phyloP scores from a whole-genome alignment of 768 basidiomycete genomes.

The Paxillus ammoniavirescens region DNA sequence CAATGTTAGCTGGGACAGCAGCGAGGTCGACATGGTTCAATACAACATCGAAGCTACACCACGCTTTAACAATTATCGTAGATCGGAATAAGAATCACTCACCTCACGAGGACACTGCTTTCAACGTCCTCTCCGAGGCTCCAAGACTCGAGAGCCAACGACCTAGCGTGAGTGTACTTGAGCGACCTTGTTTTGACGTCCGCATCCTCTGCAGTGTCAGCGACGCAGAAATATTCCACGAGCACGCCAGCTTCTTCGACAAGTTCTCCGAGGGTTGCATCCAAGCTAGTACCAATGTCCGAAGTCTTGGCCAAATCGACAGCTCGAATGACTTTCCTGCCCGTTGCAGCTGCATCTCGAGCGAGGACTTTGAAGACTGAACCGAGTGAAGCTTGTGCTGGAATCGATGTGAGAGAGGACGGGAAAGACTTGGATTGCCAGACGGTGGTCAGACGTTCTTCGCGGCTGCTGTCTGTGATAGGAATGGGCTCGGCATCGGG shows the following conservation, averaged over 20 bases:
- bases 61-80: background rate
- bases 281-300: slow-evolving; percentile 18
- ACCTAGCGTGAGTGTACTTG: slow-evolving; percentile 11
- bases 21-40: slow-evolving; percentile 21
- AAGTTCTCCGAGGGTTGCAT: slow-evolving; percentile 13
- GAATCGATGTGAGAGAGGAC: slow-evolving; percentile 8
- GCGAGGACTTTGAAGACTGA: slow-evolving; percentile 18
- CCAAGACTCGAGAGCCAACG: slow-evolving; percentile 22
- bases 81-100: background rate
- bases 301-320: slow-evolving; percentile 22
- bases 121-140: slow-evolving; percentile 6
- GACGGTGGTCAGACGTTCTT: slow-evolving; percentile 28
- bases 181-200: slow-evolving; percentile 20
- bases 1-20: slow-evolving; percentile 17
- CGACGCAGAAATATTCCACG: slow-evolving; percentile 18
- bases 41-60: slow-evolving; percentile 18
- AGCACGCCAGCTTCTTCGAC: slow-evolving; percentile 13
- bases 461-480: slow-evolving; percentile 24
- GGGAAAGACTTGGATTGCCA: slow-evolving; percentile 33
- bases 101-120: slow-evolving; percentile 11
- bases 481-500: slow-evolving; percentile 26
- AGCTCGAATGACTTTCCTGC: slow-evolving; percentile 23
- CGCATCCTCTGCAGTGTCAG: slow-evolving; percentile 17
- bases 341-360: slow-evolving; percentile 13
- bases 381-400: slow-evolving; percentile 5